Conservation (phyloP, 2,329 filamentous ascomycete species). For the Aspergillus phoenicis region DNA sequence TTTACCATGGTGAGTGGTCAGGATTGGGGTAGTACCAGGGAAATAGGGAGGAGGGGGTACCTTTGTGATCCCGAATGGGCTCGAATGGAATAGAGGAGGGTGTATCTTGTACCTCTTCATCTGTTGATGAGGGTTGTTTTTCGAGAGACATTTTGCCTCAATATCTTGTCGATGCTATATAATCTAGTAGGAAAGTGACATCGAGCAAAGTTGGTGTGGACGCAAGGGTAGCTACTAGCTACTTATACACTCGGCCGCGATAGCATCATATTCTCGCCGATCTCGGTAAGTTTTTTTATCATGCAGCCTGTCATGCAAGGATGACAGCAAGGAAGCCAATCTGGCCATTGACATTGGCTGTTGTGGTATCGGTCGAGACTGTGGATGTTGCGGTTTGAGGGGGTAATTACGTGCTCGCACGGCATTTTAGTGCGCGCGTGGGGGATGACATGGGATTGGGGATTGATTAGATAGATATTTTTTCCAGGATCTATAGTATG, state of each 20-base stretch:
- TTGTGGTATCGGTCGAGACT: background rate
- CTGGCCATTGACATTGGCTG: too few relatives aligned
- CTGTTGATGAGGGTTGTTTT: constrained; percentile 19
- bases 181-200: too few relatives aligned
- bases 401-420: constrained; percentile 38
- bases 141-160: constrained; percentile 2
- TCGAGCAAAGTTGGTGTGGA: background rate
- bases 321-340: background rate
- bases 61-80: constrained; percentile 8
- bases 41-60: constrained; percentile 1
- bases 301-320: background rate
- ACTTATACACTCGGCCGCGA: too few relatives aligned
- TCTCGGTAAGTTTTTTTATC: too few relatives aligned
- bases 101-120: constrained; percentile 22
- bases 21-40: background rate
- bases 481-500: background rate
- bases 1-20: too few relatives aligned
- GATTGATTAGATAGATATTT: background rate
- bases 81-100: background rate
- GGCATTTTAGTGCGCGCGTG: constrained; percentile 21
- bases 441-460: background rate
- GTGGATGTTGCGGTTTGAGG: constrained; percentile 29
- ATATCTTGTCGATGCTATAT: background rate
- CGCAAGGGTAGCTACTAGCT: background rate
- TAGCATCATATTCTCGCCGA: too few relatives aligned